Evolutionary conservation across 2,329 filamentous ascomycete species (phyloP), one percentile per base, ranked within the genome.

Genomic region (Hymenoscyphus repandus): DNA sequence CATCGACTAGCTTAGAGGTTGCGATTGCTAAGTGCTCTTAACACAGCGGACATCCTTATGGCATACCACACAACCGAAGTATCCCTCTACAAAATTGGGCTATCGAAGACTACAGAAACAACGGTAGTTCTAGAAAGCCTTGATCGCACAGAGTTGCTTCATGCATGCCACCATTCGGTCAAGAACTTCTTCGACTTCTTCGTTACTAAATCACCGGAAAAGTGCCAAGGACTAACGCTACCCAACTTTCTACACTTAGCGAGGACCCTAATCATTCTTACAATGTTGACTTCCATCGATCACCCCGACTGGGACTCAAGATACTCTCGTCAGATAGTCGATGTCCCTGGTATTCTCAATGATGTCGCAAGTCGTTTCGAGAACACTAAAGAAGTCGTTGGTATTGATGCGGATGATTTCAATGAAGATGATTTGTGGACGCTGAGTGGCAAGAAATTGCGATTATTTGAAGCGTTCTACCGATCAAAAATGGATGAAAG

Each of bases 251-350:
- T 65, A 0, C 67, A 72, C 41, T 62, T 72, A 42, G 60, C 68
- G 22, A 62, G 62, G 5, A 66, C 57, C 32, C 43, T 69, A n/a
- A 66, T 63, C 2, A 54, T 69, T 1, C 56, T 73, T 38, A 68
- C 70, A 43, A 60, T 68, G 18, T 59, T 73, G 6, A 66, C 66
- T 0, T 68, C 63, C 4, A 63, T 71, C 5, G 53, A 63, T 13
- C 66, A 72, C 49, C 69, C 66, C 13, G 65, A 63, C 3, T 72
- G 69, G 69, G 66, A 72, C 52, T 59, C 59, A 15, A 57, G 64
- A n/a, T 64, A 64, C 17, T 67, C 69, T 38, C 64, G 62, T 13
- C 61, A 65, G 30, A 63, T 54, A 2, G 59, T 71, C 1, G 51
- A 66, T 47, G 52, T 72, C 1, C 47, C 63, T 12, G 56, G 56